Evolutionary conservation across 257 asterid species (phyloP), one percentile per base, ranked within the genome.

Genomic region (Datura wrightii): DNA sequence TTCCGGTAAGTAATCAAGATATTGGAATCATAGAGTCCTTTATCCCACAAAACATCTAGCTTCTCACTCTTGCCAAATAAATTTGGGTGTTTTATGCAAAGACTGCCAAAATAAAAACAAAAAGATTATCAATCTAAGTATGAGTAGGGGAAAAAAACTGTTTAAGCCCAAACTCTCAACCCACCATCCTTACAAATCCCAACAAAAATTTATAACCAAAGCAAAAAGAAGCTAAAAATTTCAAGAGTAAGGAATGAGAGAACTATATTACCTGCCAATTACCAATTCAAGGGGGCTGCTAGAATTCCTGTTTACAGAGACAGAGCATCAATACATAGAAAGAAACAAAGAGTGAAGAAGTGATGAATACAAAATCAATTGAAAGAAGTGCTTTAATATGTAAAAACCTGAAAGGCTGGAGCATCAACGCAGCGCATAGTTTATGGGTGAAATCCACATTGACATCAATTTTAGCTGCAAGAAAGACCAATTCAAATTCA

Each of bases 381-480:
- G 31, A 13, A 18, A 8, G 1, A 62, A 39, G 10, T 24, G 13
- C 10, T 41, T 37, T 10, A 15, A 16, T 19, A 85, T 79, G 76
- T 81, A 80, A 76, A 16, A 80, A 93, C 98, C 99, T 95, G 93
- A 92, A 90, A 80, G 98, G 94, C 44, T 94, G 93, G 55, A 91
- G 88, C 97, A 92, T 92, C 90, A 94, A 82, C 80, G 97, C 98
- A 87, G 97, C 94, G 88, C 95, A 95, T 79, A 97, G 86, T 85
- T 95, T 95, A 92, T 97, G 98, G 18, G 98, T 94, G 90, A 95
- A 97, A 94, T 97, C 98, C 79, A 97, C 98, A 90, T 93, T 97
- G 92, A 94, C 91, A 87, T 95, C 99, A 86, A 96, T 88, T 96
- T 96, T 96, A 89, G 99, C 98, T 96, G 88, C 93, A 92, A 37